These are phyloP conservation scores for Podochytrium sp. DNA, from an alignment of 192 early-diverging fungal genomes.

Conservation along the genomic window DNA sequence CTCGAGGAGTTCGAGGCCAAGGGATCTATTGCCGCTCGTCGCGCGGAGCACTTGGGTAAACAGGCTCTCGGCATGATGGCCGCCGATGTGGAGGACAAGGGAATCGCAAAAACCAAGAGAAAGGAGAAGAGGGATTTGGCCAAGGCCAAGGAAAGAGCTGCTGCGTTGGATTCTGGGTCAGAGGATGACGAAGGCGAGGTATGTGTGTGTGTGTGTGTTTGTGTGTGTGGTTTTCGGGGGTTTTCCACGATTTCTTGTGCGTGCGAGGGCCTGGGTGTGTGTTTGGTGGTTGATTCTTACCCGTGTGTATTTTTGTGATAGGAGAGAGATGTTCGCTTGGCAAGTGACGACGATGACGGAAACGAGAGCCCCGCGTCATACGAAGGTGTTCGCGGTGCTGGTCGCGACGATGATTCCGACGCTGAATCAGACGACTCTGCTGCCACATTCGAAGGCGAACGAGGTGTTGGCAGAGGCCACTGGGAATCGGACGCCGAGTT, in stretches of 20 bases:
- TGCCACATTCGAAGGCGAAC: conserved; percentile 20
- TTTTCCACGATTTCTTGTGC: too few relatives aligned
- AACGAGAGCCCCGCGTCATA: conserved; percentile 58
- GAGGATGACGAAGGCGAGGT: neutral
- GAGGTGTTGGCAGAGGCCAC: conserved; percentile 2
- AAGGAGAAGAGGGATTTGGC: conserved; percentile 27
- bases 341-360: conserved; percentile 62
- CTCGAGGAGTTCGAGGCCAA: conserved; percentile 80
- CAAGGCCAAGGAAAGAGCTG: conserved; percentile 19
- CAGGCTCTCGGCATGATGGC: conserved; percentile 69
- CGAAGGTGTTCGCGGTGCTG: conserved; percentile 28
- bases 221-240: too few relatives aligned
- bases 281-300: neutral
- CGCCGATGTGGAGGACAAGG: conserved; percentile 82
- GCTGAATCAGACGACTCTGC: conserved; percentile 20
- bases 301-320: neutral
- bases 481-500: conserved; percentile 32
- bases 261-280: too few relatives aligned
- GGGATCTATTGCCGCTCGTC: conserved; percentile 67
- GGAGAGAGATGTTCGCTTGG: conserved; percentile 28
- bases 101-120: conserved; percentile 56
- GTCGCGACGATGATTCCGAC: conserved; percentile 23
- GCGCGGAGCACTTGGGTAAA: conserved; percentile 73
- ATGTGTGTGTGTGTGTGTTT: neutral
- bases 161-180: neutral